A percentile compares a stretch with the other conserved stretches of the same genome.
Evolutionary conservation across 192 early-diverging fungal species (phyloP).

Genomic region (Neocallimastix lanati): DNA sequence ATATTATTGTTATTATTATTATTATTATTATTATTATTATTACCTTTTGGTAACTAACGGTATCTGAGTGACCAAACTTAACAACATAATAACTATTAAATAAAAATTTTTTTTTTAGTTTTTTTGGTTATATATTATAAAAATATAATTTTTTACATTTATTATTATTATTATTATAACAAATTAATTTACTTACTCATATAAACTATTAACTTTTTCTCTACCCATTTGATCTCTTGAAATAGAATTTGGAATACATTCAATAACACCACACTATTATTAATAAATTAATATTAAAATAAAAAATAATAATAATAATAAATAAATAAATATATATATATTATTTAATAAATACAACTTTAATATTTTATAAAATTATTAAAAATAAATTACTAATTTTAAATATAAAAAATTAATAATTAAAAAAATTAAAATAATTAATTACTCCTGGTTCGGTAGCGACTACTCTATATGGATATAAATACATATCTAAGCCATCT

Average conservation of each 20-base stretch:
- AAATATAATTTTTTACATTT: background rate
- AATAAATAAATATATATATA: slow-evolving; percentile 4
- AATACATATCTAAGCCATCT: slow-evolving; percentile 81
- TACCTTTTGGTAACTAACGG: slow-evolving; percentile 64
- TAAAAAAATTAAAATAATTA: background rate
- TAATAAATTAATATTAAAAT: too few relatives aligned
- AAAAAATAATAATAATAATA: slow-evolving; percentile 4
- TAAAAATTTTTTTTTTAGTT: too few relatives aligned
- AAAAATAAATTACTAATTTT: too few relatives aligned
- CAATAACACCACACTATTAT: slow-evolving; percentile 81
- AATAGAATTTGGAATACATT: slow-evolving; percentile 90
- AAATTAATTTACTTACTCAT: slow-evolving; percentile 30
- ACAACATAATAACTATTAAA: slow-evolving; percentile 62
- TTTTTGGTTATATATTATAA: too few relatives aligned
- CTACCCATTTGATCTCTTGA: slow-evolving; percentile 95
- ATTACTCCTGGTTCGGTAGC: slow-evolving; percentile 81
- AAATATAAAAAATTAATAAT: too few relatives aligned
- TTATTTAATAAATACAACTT: too few relatives aligned
- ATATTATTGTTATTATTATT: background rate
- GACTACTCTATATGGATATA: slow-evolving; percentile 92
- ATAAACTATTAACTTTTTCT: slow-evolving; percentile 93
- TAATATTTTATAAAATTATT: too few relatives aligned
- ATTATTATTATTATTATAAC: background rate
- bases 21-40: background rate
- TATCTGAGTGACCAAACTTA: slow-evolving; percentile 75